Evolutionary conservation across 140 eudicot genomes (phyloP), one percentile per base, ranked within the genome.

Genomic region (Anethum foeniculum): DNA sequence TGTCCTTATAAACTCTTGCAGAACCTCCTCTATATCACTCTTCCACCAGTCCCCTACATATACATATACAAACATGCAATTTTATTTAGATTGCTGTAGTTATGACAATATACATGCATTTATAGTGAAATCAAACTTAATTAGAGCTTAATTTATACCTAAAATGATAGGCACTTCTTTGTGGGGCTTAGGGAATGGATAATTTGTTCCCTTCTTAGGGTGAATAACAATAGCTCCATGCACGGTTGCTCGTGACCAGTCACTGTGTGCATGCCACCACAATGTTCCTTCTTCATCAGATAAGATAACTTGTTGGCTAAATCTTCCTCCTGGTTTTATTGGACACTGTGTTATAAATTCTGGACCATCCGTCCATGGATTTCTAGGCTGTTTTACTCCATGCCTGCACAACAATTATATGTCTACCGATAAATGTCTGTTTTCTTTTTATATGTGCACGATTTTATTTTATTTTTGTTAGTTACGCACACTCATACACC

Each of bases 241-340:
- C 4, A 91, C 94, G 1, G 97, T 88, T 43, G 92, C 92, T 46
- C 97, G 86, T 46, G 90, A 85, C 97, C 94, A 88, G 74, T 89
- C 90, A 41, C 89, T 89, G 36, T 91, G 96, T 27, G 96, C 93
- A 43, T 91, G 96, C 96, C 96, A 91, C 93, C 97, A 91, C 60
- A 91, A 69, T 0, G 97, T 89, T 36, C 97, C 97, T 83, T 88
- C 88, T 64, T 91, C 93, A 1, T 82, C 86, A 0, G 88, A 83
- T 0, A 88, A 79, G 7, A 89, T 81, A 4, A 89, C 54, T 67
- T 56, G 82, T 39, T 91, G 91, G 38, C 86, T 91, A 77, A 89
- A 91, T 8, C 62, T 82, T 9, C 80, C 11, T 3, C 92, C 94
- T 0, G 94, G 94, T 27, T 83, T 81, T 64, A 91, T 89, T 1